Percentiles rank a stretch among this genome's conserved stretches.
These are phyloP conservation scores for Phytophthora quininea DNA, from an alignment of 352 stramenopile genomes.

Conservation along the genomic window DNA sequence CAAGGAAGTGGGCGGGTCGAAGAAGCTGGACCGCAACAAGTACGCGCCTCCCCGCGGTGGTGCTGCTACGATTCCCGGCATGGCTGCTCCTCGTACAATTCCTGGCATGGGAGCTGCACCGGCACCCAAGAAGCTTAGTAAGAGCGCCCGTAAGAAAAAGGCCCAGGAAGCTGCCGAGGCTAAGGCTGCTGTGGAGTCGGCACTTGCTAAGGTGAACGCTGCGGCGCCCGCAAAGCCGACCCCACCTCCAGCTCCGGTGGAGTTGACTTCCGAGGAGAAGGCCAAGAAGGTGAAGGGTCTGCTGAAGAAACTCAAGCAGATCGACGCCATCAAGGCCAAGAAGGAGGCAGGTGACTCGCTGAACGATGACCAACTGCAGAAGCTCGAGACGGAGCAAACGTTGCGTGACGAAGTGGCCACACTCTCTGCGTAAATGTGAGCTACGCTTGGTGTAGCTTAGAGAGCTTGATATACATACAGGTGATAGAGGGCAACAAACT, in stretches of 20 bases:
- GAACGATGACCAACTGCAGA: slow-evolving; percentile 84
- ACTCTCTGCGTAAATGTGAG: slow-evolving; percentile 47
- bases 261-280: slow-evolving; percentile 78
- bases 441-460: not conserved
- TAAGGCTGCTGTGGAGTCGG: slow-evolving; percentile 66
- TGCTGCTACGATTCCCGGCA: slow-evolving; percentile 48
- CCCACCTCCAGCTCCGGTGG: slow-evolving; percentile 21
- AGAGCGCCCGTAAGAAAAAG: slow-evolving; percentile 87
- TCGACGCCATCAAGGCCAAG: slow-evolving; percentile 85
- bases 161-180: slow-evolving; percentile 75
- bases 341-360: slow-evolving; percentile 68
- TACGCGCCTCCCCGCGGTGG: slow-evolving; percentile 61
- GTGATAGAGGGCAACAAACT: not conserved
- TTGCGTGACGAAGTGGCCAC: slow-evolving; percentile 71
- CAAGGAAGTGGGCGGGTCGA: slow-evolving; percentile 79
- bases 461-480: not conserved
- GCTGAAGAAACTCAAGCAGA: slow-evolving; percentile 90
- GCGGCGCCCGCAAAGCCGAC: slow-evolving; percentile 29
- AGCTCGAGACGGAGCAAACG: slow-evolving; percentile 68
- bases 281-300: slow-evolving; percentile 86
- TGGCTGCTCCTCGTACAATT: slow-evolving; percentile 52
- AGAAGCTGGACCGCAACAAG: slow-evolving; percentile 88
- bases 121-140: slow-evolving; percentile 76
- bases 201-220: slow-evolving; percentile 47
- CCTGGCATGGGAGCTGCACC: slow-evolving; percentile 65